Percentiles rank a stretch among this genome's conserved stretches.
Evolutionary conservation across 139 green algal genomes (phyloP).

Genomic region (Mesostigma viride): DNA sequence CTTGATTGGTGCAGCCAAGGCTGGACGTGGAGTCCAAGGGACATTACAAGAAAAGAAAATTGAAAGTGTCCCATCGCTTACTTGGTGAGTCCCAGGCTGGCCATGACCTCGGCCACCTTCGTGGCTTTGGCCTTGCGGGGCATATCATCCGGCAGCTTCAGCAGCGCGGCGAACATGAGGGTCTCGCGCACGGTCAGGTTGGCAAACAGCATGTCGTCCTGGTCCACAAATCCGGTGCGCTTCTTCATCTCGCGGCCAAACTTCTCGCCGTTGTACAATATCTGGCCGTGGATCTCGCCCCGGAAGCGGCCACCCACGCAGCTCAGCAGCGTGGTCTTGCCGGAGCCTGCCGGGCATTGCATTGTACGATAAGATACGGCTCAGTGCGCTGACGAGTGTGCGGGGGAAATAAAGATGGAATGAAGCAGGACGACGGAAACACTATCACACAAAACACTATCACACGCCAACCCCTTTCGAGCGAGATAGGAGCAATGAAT

Average conservation of each 20-base stretch:
- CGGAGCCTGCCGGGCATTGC: slow-evolving; percentile 60
- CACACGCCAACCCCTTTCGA: too few relatives aligned
- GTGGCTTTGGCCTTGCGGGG: slow-evolving; percentile 8
- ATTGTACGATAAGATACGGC: slow-evolving; percentile 27
- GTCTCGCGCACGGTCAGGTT: slow-evolving; percentile 56
- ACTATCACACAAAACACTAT: too few relatives aligned
- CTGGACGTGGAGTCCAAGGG: too few relatives aligned
- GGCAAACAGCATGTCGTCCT: slow-evolving; percentile 53
- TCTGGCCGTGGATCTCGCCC: slow-evolving; percentile 16
- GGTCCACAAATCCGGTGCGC: slow-evolving; percentile 19
- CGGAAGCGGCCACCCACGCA: slow-evolving; percentile 47
- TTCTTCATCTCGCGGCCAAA: not conserved
- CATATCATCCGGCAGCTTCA: slow-evolving; percentile 38
- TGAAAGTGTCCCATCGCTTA: too few relatives aligned
- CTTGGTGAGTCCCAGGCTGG: slow-evolving; percentile 6
- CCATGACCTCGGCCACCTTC: slow-evolving; percentile 11
- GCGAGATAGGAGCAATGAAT: too few relatives aligned
- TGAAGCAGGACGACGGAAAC: too few relatives aligned
- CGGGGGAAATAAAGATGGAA: too few relatives aligned
- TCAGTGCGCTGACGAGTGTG: not conserved
- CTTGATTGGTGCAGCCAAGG: too few relatives aligned
- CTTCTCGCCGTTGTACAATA: not conserved
- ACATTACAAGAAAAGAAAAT: too few relatives aligned
- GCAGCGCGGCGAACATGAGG: slow-evolving; percentile 49
- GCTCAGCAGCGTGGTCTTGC: slow-evolving; percentile 73